These are phyloP conservation scores for Aspergillus arachidicola DNA, from an alignment of 2,329 filamentous ascomycete species.

Conservation along the genomic window DNA sequence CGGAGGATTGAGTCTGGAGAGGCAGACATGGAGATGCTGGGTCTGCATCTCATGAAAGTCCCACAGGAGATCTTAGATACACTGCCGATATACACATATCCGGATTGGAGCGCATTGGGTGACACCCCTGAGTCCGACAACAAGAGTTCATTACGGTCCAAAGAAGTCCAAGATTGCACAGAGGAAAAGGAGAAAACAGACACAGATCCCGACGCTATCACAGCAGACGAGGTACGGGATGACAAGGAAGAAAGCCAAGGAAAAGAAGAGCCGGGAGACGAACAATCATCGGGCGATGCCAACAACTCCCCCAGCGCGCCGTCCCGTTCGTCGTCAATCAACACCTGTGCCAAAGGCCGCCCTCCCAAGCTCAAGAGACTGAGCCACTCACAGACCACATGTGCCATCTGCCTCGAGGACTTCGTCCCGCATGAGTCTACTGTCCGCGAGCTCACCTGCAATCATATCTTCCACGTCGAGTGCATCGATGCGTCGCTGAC, in stretches of 20 bases:
- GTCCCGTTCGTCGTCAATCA: background rate
- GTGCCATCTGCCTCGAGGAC: slow-evolving; percentile 86
- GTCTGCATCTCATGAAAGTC: slow-evolving; percentile 79
- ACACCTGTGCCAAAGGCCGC: background rate
- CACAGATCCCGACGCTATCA: background rate
- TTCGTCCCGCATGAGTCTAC: slow-evolving; percentile 70
- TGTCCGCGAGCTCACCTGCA: slow-evolving; percentile 84
- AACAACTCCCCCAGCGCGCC: background rate
- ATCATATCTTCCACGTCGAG: slow-evolving; percentile 89
- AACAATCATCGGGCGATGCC: background rate
- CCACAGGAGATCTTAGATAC: slow-evolving; percentile 70
- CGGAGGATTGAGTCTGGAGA: slow-evolving; percentile 75
- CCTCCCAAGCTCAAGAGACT: slow-evolving; percentile 22
- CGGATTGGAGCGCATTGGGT: slow-evolving; percentile 31
- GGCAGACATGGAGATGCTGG: slow-evolving; percentile 81
- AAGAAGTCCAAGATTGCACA: slow-evolving; percentile 1
- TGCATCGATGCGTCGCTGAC: slow-evolving; percentile 87
- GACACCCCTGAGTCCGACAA: background rate
- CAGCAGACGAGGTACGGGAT: background rate
- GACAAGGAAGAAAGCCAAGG: background rate
- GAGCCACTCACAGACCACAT: slow-evolving; percentile 72
- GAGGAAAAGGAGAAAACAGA: background rate
- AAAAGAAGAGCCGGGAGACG: background rate
- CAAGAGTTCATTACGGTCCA: background rate
- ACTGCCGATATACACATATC: slow-evolving; percentile 80